phyloP scores from a whole-genome alignment of 2,329 filamentous ascomycete species.

The Atkinsonella texensis region DNA sequence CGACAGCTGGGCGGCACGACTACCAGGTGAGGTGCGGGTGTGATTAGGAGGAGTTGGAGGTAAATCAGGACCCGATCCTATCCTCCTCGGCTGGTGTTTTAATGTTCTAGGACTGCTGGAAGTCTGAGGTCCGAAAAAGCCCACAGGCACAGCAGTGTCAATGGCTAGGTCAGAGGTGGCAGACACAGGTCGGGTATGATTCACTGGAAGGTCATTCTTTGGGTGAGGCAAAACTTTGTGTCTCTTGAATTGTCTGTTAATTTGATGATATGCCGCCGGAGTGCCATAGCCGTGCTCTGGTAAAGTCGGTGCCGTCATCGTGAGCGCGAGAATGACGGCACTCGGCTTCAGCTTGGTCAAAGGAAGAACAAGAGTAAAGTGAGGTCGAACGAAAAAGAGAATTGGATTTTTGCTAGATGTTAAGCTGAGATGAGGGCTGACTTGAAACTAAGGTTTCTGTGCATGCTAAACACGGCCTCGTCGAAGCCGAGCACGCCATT shows the following conservation, averaged over 20 bases:
- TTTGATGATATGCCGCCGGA: constrained; percentile 15
- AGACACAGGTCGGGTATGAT: constrained; percentile 14
- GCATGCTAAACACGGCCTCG: constrained; percentile 11
- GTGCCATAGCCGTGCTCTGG: constrained; percentile 17
- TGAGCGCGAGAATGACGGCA: constrained; percentile 14
- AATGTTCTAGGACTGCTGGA: constrained; percentile 27
- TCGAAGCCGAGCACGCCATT: constrained; percentile 8
- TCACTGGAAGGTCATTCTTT: constrained; percentile 14
- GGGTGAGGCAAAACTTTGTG: constrained; percentile 32
- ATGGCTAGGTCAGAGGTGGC: constrained; percentile 14
- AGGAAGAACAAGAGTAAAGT: not conserved
- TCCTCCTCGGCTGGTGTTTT: constrained; percentile 29
- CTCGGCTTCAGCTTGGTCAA: constrained; percentile 17
- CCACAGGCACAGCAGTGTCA: constrained; percentile 12
- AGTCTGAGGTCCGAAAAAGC: constrained; percentile 5
- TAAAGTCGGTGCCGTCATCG: constrained; percentile 20
- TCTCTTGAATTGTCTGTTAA: constrained; percentile 31
- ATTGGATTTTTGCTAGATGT: not conserved
- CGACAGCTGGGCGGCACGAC: constrained; percentile 30
- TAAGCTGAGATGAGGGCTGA: constrained; percentile 9
- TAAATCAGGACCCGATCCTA: constrained; percentile 34
- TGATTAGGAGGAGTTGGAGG: constrained; percentile 54
- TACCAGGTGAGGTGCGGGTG: constrained; percentile 44
- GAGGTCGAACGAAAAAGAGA: not conserved
- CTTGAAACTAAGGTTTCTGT: constrained; percentile 10